Base-by-base conservation (phyloP, 1,139 yeast species). In the Yamadazyma songkhlaensis region DNA sequence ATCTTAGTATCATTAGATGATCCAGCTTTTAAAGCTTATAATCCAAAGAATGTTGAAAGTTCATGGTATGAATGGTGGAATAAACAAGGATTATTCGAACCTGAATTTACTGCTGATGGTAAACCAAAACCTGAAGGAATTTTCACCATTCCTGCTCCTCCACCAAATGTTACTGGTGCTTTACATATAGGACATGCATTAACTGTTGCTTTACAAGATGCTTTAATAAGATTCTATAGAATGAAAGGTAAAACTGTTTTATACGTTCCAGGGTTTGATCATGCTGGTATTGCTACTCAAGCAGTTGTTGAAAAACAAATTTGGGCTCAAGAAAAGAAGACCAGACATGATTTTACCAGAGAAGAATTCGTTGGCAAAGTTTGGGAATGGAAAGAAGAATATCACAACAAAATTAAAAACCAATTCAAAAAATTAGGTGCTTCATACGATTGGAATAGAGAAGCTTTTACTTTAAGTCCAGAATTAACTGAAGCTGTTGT, bases 61-160 rank as follows among this genome's bases (percentile, higher is more conserved):
- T 88, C 97, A 12, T 92, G 99, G 99, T 90, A 92, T 65, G 80
- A 79, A 23, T 92, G 98, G 98, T 92, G 99, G 99, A 84, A 79
- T 47, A 74, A 84, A 55, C 76, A 86, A 61, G 95, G 94, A 14
- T 81, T 78, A 53, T 92, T 92, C 55, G 83, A 84, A 64, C 98
- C 99, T 12, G 88, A 86, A 60, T 80, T 84, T 50, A 75, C 83
- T 34, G 76, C 67, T 40, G 81, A 81, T 50, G 97, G 97, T 34
- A 67, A 82, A 38, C 57, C 79, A 48, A 84, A 84, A 60, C 84
- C 92, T 30, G 90, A 81, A 58, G 97, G 97, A 48, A 60, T 73
- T 20, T 92, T 92, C 64, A 77, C 86, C 46, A 87, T 92, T 53
- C 97, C 98, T 29, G 95, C 96, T 17, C 98, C 98, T 34, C 99